Evolutionary conservation across 371 early-diverging fungal species (phyloP), one percentile per base, ranked within the genome.

Genomic region (Actinomortierella wolfii): DNA sequence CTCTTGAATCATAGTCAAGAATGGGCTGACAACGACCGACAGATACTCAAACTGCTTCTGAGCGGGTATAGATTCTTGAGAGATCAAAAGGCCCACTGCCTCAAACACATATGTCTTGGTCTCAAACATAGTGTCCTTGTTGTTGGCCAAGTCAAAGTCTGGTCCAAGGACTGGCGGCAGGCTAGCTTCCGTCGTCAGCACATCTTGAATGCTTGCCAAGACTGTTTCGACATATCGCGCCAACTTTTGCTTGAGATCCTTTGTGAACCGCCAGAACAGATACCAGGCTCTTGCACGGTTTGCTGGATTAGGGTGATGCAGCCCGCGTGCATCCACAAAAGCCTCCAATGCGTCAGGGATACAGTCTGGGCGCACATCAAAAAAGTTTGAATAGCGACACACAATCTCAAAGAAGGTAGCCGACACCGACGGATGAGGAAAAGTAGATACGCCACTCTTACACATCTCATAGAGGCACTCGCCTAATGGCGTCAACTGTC

Each of bases 31-130:
- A 39, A 94, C 85, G 52, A 79, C 76, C 78, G 85, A 65, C 41
- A 63, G 81, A 49, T 90, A 88, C 64, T 91, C 86, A 54, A 87
- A 85, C 76, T 94, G 94, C 54, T 89, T 86, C 56, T 82, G 78
- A 17, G 81, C 79, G 52, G 88, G 84, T 42, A 92, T 79, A 42
- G 74, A 76, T 24, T 90, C 89, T 26, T 88, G 79, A 13, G 97
- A 91, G 65, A 97, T 93, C 67, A 96, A 77, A 57, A 88, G 80
- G 23, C 97, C 96, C 51, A 91, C 94, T 3, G 95, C 89, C 75
- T 97, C 98, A 81, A 94, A 97, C 39, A 96, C 70, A 68, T 91
- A 94, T 28, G 93, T 70, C 76, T 97, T 96, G 56, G 90, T 91
- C 64, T 92, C 93, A 69, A 94, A 94, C 20, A 81, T 74, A 24